Conservation (phyloP, 2,329 filamentous ascomycete species). For the Colletotrichum trifolii region DNA sequence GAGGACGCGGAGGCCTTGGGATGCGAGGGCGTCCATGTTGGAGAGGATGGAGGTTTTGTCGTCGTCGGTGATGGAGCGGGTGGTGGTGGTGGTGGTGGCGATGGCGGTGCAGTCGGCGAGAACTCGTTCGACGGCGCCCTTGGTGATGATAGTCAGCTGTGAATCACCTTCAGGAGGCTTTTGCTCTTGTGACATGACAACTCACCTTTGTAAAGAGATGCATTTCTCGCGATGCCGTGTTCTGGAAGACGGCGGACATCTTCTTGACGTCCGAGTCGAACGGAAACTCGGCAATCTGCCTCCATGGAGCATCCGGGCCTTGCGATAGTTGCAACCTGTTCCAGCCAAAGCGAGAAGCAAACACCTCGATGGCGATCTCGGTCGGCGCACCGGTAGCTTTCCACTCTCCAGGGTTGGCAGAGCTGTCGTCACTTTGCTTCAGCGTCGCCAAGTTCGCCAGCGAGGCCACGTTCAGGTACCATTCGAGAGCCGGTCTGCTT, state of each 20-base stretch:
- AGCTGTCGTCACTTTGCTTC: constrained; percentile 47
- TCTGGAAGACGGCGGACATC: constrained; percentile 75
- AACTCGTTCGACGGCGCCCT: constrained; percentile 74
- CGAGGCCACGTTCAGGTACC: constrained; percentile 69
- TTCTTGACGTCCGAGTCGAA: constrained; percentile 80
- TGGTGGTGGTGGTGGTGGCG: constrained; percentile 44
- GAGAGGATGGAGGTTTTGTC: constrained; percentile 66
- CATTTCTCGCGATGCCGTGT: constrained; percentile 35
- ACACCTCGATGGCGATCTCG: constrained; percentile 79
- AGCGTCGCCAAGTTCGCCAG: constrained; percentile 66
- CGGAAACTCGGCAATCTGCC: constrained; percentile 72
- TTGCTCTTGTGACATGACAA: too few relatives aligned
- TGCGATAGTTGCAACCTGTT: constrained; percentile 63
- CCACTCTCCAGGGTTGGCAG: constrained; percentile 55
- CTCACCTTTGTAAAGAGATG: constrained; percentile 7
- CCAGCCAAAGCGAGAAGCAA: constrained; percentile 73
- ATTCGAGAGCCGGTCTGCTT: constrained; percentile 57
- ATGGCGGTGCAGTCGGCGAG: constrained; percentile 64
- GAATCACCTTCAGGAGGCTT: too few relatives aligned
- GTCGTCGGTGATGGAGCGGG: constrained; percentile 58
- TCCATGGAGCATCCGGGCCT: constrained; percentile 62
- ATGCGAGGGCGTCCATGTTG: constrained; percentile 73
- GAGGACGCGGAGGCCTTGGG: constrained; percentile 74
- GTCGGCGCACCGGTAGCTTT: constrained; percentile 73
- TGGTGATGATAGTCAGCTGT: not conserved